Conservation (phyloP, 257 asterid species). For the Solanum sejunctum region DNA sequence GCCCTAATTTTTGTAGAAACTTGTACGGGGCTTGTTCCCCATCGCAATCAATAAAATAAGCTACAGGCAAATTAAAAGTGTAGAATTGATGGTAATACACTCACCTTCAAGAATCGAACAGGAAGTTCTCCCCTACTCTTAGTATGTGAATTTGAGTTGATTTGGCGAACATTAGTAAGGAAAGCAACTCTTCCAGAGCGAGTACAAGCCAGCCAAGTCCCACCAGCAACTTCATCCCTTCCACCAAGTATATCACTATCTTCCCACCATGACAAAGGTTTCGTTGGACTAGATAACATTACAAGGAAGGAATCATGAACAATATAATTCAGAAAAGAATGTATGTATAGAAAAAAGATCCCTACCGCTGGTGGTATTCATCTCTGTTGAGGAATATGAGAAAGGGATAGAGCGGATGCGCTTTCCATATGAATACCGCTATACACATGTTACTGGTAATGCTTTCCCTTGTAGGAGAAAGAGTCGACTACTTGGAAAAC, state of each 20-base stretch:
- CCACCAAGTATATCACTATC: slow-evolving; percentile 59
- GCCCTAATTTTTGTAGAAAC: background rate
- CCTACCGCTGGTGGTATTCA: slow-evolving; percentile 48
- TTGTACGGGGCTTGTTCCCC: background rate
- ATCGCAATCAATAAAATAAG: background rate
- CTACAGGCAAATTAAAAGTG: background rate
- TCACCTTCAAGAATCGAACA: slow-evolving; percentile 54
- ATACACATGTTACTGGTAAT: slow-evolving; percentile 36
- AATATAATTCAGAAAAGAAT: background rate
- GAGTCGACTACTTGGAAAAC: no score
- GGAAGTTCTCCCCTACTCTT: slow-evolving; percentile 73
- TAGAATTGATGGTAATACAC: background rate
- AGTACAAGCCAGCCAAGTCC: slow-evolving; percentile 70
- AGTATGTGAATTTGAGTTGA: slow-evolving; percentile 3
- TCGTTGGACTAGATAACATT: slow-evolving; percentile 32
- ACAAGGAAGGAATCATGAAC: background rate
- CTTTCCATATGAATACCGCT: slow-evolving; percentile 56
- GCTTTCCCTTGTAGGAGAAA: no score
- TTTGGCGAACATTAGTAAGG: slow-evolving; percentile 71
- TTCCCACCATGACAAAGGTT: slow-evolving; percentile 67
- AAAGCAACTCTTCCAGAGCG: slow-evolving; percentile 51
- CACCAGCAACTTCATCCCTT: slow-evolving; percentile 63
- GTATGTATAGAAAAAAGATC: background rate
- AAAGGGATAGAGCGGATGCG: slow-evolving; percentile 54
- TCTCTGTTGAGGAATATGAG: slow-evolving; percentile 69